These are phyloP conservation scores for Alternaria metachromatica DNA, from an alignment of 2,329 filamentous ascomycete species.

Conservation along the genomic window DNA sequence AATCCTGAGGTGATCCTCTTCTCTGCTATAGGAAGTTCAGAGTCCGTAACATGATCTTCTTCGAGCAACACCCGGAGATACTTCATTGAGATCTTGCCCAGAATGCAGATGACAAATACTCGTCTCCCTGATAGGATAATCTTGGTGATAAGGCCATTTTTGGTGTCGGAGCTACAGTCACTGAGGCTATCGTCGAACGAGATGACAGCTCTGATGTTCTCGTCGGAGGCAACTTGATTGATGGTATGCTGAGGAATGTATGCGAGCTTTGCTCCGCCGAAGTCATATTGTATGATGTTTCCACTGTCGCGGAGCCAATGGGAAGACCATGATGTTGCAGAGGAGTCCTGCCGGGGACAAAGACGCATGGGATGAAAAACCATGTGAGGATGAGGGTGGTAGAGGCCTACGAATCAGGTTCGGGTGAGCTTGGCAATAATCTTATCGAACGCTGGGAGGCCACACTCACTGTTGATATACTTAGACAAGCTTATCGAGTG, in stretches of 20 bases:
- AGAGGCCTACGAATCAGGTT: background rate
- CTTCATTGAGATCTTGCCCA: background rate
- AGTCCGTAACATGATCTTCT: background rate
- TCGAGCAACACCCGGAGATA: background rate
- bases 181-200: background rate
- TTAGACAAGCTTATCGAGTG: background rate
- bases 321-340: background rate
- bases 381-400: background rate
- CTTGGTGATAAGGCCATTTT: background rate
- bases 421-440: background rate
- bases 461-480: background rate
- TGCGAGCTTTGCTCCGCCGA: background rate
- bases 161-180: background rate
- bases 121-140: background rate
- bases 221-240: background rate
- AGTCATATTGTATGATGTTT: background rate
- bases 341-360: background rate
- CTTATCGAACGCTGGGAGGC: background rate
- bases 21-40: background rate
- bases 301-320: background rate
- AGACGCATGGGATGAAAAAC: background rate
- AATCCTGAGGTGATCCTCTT: background rate
- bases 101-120: background rate
- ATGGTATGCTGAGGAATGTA: background rate
- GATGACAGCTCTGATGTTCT: background rate